A percentile compares a stretch with the other conserved stretches of the same genome.
Evolutionary conservation across 768 basidiomycete genomes (phyloP).

Genomic region (Daedaleopsis nitida): DNA sequence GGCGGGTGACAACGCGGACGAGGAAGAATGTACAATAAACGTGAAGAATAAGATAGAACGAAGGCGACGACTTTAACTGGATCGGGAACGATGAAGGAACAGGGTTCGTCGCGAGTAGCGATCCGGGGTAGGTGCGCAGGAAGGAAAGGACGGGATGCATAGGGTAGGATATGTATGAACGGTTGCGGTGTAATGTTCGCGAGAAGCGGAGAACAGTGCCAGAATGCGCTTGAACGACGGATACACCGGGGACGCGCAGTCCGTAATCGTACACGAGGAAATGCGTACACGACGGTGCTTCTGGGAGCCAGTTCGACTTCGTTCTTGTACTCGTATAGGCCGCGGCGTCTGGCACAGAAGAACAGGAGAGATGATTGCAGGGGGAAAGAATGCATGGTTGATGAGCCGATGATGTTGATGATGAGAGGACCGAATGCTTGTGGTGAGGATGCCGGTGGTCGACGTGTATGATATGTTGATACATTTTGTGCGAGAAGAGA

Average conservation of each 20-base stretch:
- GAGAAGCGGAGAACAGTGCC: conserved; percentile 28
- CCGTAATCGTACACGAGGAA: conserved; percentile 31
- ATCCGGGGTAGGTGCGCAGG: conserved; percentile 24
- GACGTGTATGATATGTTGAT: conserved; percentile 69
- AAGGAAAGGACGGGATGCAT: conserved; percentile 32
- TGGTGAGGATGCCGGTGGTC: conserved; percentile 44
- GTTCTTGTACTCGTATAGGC: conserved; percentile 27
- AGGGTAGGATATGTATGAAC: conserved; percentile 47
- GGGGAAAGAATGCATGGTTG: conserved; percentile 44
- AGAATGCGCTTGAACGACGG: conserved; percentile 27
- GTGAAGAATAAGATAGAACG: conserved; percentile 85
- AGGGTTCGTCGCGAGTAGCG: conserved; percentile 47
- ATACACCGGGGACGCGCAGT: conserved; percentile 26
- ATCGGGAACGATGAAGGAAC: conserved; percentile 41
- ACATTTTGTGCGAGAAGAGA: conserved; percentile 70
- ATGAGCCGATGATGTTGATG: conserved; percentile 32
- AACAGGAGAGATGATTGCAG: conserved; percentile 56
- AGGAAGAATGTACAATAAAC: conserved; percentile 55
- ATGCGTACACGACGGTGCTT: conserved; percentile 23
- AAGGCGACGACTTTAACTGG: conserved; percentile 41
- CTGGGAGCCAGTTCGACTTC: conserved; percentile 21
- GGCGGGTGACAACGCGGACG: conserved; percentile 16
- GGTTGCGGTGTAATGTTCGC: conserved; percentile 34
- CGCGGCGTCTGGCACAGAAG: conserved; percentile 24
- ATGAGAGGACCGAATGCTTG: conserved; percentile 43